Evolutionary conservation across 257 asterid genomes (phyloP).

Genomic region (Nicotiana tabacum): DNA sequence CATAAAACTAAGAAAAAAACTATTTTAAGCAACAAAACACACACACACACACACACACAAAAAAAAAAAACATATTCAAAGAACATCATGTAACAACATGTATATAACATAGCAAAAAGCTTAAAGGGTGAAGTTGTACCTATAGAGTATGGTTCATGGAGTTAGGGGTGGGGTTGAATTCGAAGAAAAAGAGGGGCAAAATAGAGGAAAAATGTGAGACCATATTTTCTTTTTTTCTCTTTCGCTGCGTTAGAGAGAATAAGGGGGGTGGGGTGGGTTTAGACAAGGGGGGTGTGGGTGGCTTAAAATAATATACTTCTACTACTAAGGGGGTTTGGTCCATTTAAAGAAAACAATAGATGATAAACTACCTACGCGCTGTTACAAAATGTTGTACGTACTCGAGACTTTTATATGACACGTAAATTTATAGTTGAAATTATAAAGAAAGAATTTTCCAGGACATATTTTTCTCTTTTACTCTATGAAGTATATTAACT

Average conservation of each 20-base stretch:
- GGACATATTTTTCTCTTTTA: not conserved
- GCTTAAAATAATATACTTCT: constrained; percentile 4
- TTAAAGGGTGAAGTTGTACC: constrained; percentile 20
- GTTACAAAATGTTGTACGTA: not conserved
- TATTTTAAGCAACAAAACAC: not conserved
- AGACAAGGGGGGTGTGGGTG: not conserved
- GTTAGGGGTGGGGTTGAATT: constrained; percentile 21
- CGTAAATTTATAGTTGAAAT: not conserved
- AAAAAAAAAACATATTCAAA: not conserved
- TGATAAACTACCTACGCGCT: constrained; percentile 1
- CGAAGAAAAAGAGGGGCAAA: constrained; percentile 22
- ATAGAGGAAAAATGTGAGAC: constrained; percentile 14
- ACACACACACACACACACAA: not conserved
- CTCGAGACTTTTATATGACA: not conserved
- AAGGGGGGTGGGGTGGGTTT: not conserved
- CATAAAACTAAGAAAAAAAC: constrained; percentile 5
- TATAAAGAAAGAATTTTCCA: no score
- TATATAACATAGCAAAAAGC: not conserved
- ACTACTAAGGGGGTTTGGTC: not conserved
- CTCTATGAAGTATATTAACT: not conserved
- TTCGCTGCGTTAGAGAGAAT: constrained; percentile 24
- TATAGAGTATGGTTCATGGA: constrained; percentile 24
- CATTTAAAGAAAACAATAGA: not conserved
- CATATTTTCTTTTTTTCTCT: constrained; percentile 4
- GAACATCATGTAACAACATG: constrained; percentile 5